These are phyloP conservation scores for Plenodomus biglobosus DNA, from an alignment of 2,329 filamentous ascomycete genomes.

Conservation along the genomic window DNA sequence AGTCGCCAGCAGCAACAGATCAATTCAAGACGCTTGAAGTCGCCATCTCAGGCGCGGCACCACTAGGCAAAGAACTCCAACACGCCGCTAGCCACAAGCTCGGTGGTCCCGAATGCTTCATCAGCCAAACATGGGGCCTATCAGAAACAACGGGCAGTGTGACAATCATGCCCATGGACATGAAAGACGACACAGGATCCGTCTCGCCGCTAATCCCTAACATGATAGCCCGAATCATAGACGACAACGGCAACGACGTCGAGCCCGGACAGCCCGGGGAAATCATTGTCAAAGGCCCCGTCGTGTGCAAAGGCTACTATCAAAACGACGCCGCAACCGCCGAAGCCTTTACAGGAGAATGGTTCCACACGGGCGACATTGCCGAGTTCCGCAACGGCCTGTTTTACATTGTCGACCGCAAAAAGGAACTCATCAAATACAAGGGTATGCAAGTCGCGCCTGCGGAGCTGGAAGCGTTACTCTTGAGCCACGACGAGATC, in stretches of 20 bases:
- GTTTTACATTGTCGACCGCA: constrained; percentile 49
- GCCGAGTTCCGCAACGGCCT: constrained; percentile 39
- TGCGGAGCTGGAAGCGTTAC: constrained; percentile 51
- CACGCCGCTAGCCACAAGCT: constrained; percentile 54
- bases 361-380: constrained; percentile 47
- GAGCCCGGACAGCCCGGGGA: constrained; percentile 36
- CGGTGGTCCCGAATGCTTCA: constrained; percentile 46
- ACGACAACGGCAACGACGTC: constrained; percentile 39
- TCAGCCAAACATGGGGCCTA: constrained; percentile 61
- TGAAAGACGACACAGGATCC: constrained; percentile 51
- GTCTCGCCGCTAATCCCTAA: constrained; percentile 50
- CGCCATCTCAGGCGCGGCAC: constrained; percentile 58
- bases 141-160: constrained; percentile 58
- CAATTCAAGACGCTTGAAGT: constrained; percentile 56
- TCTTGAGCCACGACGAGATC: constrained; percentile 47
- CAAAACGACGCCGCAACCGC: constrained; percentile 36
- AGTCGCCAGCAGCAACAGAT: constrained; percentile 57
- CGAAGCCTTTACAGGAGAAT: constrained; percentile 37
- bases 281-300: constrained; percentile 39
- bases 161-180: constrained; percentile 49
- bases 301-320: constrained; percentile 44
- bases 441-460: constrained; percentile 55
- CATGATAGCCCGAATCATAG: constrained; percentile 38
- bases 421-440: constrained; percentile 53
- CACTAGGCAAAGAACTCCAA: constrained; percentile 59